Evolutionary conservation across 805 yeast species (phyloP), one percentile per base, ranked within the genome.

Genomic region (Suhomyces sp.): DNA sequence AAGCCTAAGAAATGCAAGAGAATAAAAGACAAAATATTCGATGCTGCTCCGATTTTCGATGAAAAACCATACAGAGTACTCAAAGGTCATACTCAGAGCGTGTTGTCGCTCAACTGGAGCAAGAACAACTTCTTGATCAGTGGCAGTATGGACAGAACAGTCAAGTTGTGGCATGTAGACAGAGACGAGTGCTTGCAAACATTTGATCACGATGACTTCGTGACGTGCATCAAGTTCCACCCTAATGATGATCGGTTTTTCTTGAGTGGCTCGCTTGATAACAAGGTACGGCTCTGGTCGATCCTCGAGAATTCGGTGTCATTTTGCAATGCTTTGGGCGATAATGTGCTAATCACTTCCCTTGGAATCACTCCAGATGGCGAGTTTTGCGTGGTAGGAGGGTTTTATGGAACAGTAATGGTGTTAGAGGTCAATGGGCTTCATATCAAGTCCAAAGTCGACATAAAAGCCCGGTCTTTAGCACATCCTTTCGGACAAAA

Each of bases 241-340:
- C 96, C 94, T 0, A 72, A 72, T 1, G 97, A 92, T 68, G 97
- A 92, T 63, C 69, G 97, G 21, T 92, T 92, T 63, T 89, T 92
- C 65, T 65, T 87, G 2, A 84, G 91, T 56, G 93, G 96, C 5
- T 86, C 93, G 48, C 71, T 91, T 55, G 96, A 90, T 61, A 85
- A 86, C 53, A 75, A 80, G 20, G 76, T 89, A 15, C 71, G 96
- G 51, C 66, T 92, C n/a, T 89, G 97, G 96, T 86, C 93, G 0
- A 85, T 92, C 24, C 73, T 91, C 45, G 97, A 92, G 52, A 75
- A 78, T 35, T 79, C 79, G 44, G 84, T 87, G 4, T 77, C 85
- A 7, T 87, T 71, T 62, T 58, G 57, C 13, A 64, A 56, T 33
- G 77, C 82, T 57, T 75, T 79, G 47, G 85, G 85, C 45, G 79